Conservation (phyloP, 2,329 filamentous ascomycete species). For the Pseudogymnoascus verrucosus region DNA sequence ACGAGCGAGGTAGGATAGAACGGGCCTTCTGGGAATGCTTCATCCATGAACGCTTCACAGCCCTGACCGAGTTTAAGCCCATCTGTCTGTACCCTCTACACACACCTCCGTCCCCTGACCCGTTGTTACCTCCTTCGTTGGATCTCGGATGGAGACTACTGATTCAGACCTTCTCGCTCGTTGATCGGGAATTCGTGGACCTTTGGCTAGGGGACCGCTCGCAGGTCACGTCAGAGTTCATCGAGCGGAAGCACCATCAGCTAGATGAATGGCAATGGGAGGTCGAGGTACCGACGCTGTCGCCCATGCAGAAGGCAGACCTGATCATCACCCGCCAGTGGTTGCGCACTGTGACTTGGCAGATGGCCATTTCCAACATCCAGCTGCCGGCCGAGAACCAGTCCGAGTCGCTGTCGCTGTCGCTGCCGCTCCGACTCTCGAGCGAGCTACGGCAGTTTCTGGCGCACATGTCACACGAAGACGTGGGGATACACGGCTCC, state of each 20-base stretch:
- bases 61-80: conserved; percentile 17
- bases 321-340: conserved; percentile 43
- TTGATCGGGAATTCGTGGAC: conserved; percentile 37
- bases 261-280: conserved; percentile 33
- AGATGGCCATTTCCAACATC: conserved; percentile 40
- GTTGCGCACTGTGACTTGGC: conserved; percentile 41
- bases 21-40: conserved; percentile 48
- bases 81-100: conserved; percentile 33
- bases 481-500: conserved; percentile 38
- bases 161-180: conserved; percentile 36
- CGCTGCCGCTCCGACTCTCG: conserved; percentile 37
- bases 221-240: conserved; percentile 33
- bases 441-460: conserved; percentile 36
- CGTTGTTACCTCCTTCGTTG: conserved; percentile 30
- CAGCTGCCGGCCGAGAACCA: conserved; percentile 31
- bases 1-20: conserved; percentile 36
- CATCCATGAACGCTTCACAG: conserved; percentile 45
- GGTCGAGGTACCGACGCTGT: conserved; percentile 31
- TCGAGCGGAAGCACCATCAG: conserved; percentile 38
- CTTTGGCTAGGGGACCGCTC: conserved; percentile 33
- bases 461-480: conserved; percentile 32
- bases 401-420: conserved; percentile 30
- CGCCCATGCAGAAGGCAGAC: conserved; percentile 39
- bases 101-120: conserved; percentile 33
- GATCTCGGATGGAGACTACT: conserved; percentile 37